Evolutionary conservation across 306 rosid genomes (phyloP), one percentile per base, ranked within the genome.

Genomic region (Sicyos baderoa): DNA sequence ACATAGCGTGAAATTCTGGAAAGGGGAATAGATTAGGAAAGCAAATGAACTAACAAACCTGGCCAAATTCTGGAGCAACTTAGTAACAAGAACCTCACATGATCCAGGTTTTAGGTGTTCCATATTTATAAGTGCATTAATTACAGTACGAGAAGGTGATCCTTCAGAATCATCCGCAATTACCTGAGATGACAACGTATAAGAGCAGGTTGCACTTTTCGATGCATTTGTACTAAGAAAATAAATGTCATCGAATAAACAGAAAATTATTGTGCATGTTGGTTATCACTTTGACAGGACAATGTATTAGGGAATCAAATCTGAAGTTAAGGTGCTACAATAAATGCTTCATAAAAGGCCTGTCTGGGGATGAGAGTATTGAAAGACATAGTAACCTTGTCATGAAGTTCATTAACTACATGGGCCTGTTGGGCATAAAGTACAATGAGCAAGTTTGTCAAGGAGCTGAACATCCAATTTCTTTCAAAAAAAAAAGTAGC

Each of bases 71-170:
- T 84, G 91, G 77, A 94, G 92, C 85, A 94, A 82, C 64, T 82
- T 83, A 83, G 73, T 84, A 77, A 90, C 76, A 37, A 94, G 74
- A 79, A 83, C 87, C 75, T 88, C 95, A 57, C 85, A 85, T 60
- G 92, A 90, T 81, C 91, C 88, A 40, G 96, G 97, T 74, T 82
- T 94, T 62, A 62, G 18, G 37, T 80, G 75, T 75, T 94, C 99
- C 96, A 90, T 86, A 74, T 76, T 85, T 72, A 83, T 60, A 35
- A 94, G 86, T 49, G 97, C 86, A 76, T 79, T 79, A 56, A 83
- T 71, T 76, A 88, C 91, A 9, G 83, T 80, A 68, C 53, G 78
- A 21, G 79, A 76, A 12, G 79, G 67, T 32, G 86, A 61, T 68
- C 90, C 95, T 74, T 88, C 97, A 35, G 86, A 74, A 75, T 90